phyloP scores from a whole-genome alignment of 768 basidiomycete species.

The Boletus vinaceobasis region DNA sequence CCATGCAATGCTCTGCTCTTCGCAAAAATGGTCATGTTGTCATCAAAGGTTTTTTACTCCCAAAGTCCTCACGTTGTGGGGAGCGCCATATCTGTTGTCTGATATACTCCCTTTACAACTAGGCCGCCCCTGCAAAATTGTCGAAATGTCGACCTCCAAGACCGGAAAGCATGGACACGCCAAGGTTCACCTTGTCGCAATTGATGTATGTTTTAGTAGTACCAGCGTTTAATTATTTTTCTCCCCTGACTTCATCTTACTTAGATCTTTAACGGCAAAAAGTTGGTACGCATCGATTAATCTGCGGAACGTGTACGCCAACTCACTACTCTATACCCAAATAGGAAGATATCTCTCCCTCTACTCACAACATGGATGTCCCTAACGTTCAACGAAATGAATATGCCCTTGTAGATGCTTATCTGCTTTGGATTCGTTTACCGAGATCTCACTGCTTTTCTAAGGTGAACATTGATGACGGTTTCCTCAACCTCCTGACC shows the following conservation, averaged over 20 bases:
- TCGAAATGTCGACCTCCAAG: slow-evolving; percentile 99
- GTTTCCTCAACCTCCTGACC: slow-evolving; percentile 92
- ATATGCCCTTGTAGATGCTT: slow-evolving; percentile 73
- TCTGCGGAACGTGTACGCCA: too few species aligned
- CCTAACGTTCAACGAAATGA: slow-evolving; percentile 89
- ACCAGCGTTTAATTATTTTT: neutral
- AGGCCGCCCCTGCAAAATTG: slow-evolving; percentile 97
- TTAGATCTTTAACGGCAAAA: slow-evolving; percentile 98
- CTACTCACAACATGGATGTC: slow-evolving; percentile 99
- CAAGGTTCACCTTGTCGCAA: slow-evolving; percentile 96
- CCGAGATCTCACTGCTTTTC: slow-evolving; percentile 1
- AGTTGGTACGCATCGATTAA: slow-evolving; percentile 57
- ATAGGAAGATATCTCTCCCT: slow-evolving; percentile 91
- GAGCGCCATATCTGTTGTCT: slow-evolving; percentile 3
- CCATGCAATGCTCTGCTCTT: slow-evolving; percentile 96
- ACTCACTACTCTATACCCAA: slow-evolving; percentile 6
- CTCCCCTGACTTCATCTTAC: slow-evolving; percentile 1
- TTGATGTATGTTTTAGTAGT: slow-evolving; percentile 67
- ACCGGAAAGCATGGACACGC: slow-evolving; percentile 99
- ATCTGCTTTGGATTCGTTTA: slow-evolving; percentile 1
- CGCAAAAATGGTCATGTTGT: slow-evolving; percentile 92
- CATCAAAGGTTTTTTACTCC: slow-evolving; percentile 67
- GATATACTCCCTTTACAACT: neutral
- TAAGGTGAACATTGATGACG: slow-evolving; percentile 88
- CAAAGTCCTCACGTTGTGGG: neutral